These are phyloP conservation scores for Xerocomellus amylosporus DNA, from an alignment of 768 basidiomycete species.

Conservation along the genomic window DNA sequence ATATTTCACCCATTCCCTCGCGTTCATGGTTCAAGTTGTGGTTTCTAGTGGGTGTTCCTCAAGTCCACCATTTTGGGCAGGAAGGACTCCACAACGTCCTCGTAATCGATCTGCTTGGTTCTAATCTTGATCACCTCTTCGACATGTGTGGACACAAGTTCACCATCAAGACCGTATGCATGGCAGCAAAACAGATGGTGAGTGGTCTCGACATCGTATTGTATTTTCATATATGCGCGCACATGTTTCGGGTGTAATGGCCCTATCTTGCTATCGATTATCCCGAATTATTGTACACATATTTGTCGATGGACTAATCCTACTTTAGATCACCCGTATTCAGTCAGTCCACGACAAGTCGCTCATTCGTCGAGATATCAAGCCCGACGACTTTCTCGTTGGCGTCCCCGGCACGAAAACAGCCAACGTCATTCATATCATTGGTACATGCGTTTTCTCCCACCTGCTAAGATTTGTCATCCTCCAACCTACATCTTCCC, in stretches of 20 bases:
- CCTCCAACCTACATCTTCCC: not conserved
- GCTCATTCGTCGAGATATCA: slow-evolving; percentile 97
- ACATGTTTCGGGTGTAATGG: not conserved
- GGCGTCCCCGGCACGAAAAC: slow-evolving; percentile 90
- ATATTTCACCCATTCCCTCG: not conserved
- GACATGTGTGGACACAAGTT: slow-evolving; percentile 99
- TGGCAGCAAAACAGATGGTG: slow-evolving; percentile 99
- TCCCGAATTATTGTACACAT: slow-evolving; percentile 2
- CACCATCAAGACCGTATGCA: slow-evolving; percentile 95
- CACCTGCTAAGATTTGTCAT: slow-evolving; percentile 8
- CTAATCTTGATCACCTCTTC: slow-evolving; percentile 95
- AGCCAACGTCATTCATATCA: slow-evolving; percentile 85
- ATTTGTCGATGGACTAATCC: slow-evolving; percentile 4
- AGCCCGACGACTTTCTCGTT: slow-evolving; percentile 98
- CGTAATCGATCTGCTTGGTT: slow-evolving; percentile 94
- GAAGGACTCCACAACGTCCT: slow-evolving; percentile 97
- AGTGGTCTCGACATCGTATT: slow-evolving; percentile 22
- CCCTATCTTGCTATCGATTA: not conserved
- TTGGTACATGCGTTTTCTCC: slow-evolving; percentile 52
- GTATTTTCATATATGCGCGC: slow-evolving; percentile 1
- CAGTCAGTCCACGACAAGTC: slow-evolving; percentile 99
- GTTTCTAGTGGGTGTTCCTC: slow-evolving; percentile 83
- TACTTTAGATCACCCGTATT: slow-evolving; percentile 81
- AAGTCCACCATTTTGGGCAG: slow-evolving; percentile 98
- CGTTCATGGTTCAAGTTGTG: slow-evolving; percentile 13